Evolutionary conservation across 78 protist species (phyloP), one percentile per base, ranked within the genome.

Genomic region (Capsaspora owczarzaki): DNA sequence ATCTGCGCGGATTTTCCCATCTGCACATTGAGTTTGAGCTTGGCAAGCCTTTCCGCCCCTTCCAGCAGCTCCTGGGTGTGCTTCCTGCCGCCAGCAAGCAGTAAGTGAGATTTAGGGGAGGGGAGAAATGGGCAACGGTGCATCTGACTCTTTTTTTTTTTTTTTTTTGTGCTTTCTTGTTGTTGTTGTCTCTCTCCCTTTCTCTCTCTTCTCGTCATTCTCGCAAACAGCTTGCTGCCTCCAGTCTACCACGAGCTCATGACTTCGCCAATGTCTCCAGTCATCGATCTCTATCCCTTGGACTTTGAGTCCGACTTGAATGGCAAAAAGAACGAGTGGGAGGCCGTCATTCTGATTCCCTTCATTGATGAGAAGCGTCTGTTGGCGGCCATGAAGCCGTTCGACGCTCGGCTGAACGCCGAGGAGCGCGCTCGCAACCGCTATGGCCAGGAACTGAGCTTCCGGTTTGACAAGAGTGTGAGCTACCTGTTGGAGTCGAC

Each of bases 41-140:
- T n/a, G 89, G 91, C 4, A 38, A 53, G 2, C 96, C 97, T 23
- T 86, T 94, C 51, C 75, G 68, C 19, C 97, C 98, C 10, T 91
- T 87, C 76, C 86, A 93, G 76, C 98, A 96, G 81, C 83, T 96
- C 72, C 49, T 94, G 44, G 61, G 84, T 20, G 98, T 95, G 71
- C 89, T 95, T 40, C 98, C 98, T 49, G 86, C 94, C n/a, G 44
- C 56, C 10, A 20, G n/a, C n/a, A 10, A 16, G n/a, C 56, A 49
- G n/a, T n/a, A n/a, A n/a, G n/a, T n/a, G n/a, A n/a, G n/a, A n/a
- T n/a, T n/a, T n/a, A n/a, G n/a, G n/a, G n/a, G n/a, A n/a, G n/a
- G n/a, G n/a, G n/a, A 19, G 56, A 49, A 16, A 49, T 49, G 56
- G 56, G 56, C 16, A 19, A 16, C 29, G 56, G 16, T 16, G n/a